phyloP scores from a whole-genome alignment of 1,284 basidiomycete species.

The Ganoderma multipileum region DNA sequence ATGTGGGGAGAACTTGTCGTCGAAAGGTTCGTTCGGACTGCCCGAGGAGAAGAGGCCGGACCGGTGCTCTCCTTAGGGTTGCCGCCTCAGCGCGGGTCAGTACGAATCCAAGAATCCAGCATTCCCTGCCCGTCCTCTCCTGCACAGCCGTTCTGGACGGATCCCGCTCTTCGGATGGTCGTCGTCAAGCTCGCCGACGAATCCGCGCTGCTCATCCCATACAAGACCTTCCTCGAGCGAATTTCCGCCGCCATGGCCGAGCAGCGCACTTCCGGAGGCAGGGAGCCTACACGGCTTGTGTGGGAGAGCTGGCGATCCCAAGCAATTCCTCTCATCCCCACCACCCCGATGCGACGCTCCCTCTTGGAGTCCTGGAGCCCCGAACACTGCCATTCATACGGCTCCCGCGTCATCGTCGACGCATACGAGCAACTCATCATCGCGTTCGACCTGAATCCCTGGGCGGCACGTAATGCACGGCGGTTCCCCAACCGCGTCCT shows the following conservation, averaged over 20 bases:
- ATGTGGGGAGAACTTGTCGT: background rate
- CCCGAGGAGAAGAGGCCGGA: background rate
- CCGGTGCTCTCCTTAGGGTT: background rate
- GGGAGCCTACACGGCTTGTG: background rate
- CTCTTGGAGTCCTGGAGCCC: background rate
- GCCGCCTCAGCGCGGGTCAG: background rate
- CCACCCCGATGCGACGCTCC: background rate
- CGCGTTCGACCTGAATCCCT: background rate
- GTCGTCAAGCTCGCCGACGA: background rate
- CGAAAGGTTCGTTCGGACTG: background rate
- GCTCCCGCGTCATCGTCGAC: background rate
- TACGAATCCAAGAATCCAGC: background rate
- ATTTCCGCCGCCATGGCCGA: background rate
- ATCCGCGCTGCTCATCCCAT: background rate
- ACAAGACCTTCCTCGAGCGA: background rate
- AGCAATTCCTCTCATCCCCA: background rate
- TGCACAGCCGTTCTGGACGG: background rate
- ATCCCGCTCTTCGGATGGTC: background rate
- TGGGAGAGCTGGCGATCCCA: background rate
- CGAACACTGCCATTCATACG: background rate
- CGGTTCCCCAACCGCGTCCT: background rate
- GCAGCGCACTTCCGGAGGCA: background rate
- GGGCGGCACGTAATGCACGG: background rate
- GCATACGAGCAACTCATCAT: background rate
- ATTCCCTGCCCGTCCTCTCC: background rate